phyloP scores from a whole-genome alignment of 2,329 filamentous ascomycete genomes.

The Setomelanomma holmii region DNA sequence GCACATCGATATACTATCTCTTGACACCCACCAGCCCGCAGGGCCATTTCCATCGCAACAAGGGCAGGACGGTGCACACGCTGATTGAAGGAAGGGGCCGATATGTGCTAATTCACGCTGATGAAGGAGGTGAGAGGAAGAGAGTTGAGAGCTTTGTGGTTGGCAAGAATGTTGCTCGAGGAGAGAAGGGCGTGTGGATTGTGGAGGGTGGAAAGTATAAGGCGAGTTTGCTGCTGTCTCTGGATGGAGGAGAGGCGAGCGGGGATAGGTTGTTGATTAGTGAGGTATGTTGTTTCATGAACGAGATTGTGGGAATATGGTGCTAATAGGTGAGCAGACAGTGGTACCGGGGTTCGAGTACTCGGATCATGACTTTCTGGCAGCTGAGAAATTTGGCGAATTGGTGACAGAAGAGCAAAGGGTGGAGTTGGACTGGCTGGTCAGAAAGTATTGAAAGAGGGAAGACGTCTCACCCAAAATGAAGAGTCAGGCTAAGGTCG shows the following conservation, averaged over 20 bases:
- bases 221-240: slow-evolving; percentile 63
- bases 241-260: slow-evolving; percentile 50
- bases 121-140: slow-evolving; percentile 58
- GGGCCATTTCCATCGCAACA: slow-evolving; percentile 70
- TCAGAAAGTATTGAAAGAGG: slow-evolving; percentile 35
- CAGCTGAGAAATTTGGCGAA: slow-evolving; percentile 52
- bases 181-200: slow-evolving; percentile 72
- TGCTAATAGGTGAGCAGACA: slow-evolving; percentile 48
- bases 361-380: slow-evolving; percentile 71
- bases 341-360: slow-evolving; percentile 74
- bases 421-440: slow-evolving; percentile 55
- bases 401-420: slow-evolving; percentile 60
- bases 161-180: slow-evolving; percentile 62
- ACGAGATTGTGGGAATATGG: not conserved
- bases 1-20: slow-evolving; percentile 70
- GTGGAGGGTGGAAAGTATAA: slow-evolving; percentile 74
- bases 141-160: slow-evolving; percentile 70
- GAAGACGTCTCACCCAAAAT: no score
- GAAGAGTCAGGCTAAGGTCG: no score
- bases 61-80: slow-evolving; percentile 68
- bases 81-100: slow-evolving; percentile 68
- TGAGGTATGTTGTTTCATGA: slow-evolving; percentile 56
- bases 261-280: slow-evolving; percentile 67
- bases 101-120: slow-evolving; percentile 70
- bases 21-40: slow-evolving; percentile 63